phyloP scores from a whole-genome alignment of 2,329 filamentous ascomycete species.

The Scedosporium minutisporum region DNA sequence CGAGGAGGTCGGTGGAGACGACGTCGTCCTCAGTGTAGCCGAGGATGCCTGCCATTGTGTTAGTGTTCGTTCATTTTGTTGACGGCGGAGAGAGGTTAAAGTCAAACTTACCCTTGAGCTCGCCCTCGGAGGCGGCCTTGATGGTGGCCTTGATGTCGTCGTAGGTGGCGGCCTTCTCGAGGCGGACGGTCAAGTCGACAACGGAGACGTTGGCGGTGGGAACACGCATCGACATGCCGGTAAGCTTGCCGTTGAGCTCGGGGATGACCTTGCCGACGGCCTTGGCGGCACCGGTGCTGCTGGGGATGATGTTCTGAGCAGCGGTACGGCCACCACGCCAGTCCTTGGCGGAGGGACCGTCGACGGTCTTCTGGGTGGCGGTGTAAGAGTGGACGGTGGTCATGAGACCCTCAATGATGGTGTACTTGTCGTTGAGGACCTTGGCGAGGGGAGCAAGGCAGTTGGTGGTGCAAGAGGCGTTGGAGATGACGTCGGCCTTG shows the following conservation, averaged over 20 bases:
- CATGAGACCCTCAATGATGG: slow-evolving; percentile 97
- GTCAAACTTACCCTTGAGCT: neutral
- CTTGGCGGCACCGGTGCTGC: slow-evolving; percentile 98
- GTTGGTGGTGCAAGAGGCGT: slow-evolving; percentile 99
- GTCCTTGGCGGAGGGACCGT: slow-evolving; percentile 96
- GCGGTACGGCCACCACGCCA: slow-evolving; percentile 98
- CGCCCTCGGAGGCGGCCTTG: slow-evolving; percentile 61
- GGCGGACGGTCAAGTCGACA: slow-evolving; percentile 89
- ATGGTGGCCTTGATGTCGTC: slow-evolving; percentile 88
- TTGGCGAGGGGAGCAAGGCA: slow-evolving; percentile 98
- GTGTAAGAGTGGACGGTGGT: slow-evolving; percentile 99
- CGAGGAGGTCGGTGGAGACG: slow-evolving; percentile 89
- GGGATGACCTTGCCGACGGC: slow-evolving; percentile 99
- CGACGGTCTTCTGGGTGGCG: slow-evolving; percentile 98
- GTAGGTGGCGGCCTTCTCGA: slow-evolving; percentile 82
- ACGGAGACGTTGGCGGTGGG: slow-evolving; percentile 98
- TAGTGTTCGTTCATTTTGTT: slow-evolving; percentile 6
- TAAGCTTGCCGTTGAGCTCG: slow-evolving; percentile 96
- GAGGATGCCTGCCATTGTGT: slow-evolving; percentile 56
- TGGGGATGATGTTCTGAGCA: slow-evolving; percentile 99
- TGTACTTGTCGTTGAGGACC: slow-evolving; percentile 98
- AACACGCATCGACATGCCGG: slow-evolving; percentile 99
- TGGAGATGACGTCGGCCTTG: slow-evolving; percentile 89
- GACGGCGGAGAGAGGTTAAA: neutral
- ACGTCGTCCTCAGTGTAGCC: slow-evolving; percentile 95